phyloP scores from a whole-genome alignment of 306 rosid species.

The Trifolium subterraneum region DNA sequence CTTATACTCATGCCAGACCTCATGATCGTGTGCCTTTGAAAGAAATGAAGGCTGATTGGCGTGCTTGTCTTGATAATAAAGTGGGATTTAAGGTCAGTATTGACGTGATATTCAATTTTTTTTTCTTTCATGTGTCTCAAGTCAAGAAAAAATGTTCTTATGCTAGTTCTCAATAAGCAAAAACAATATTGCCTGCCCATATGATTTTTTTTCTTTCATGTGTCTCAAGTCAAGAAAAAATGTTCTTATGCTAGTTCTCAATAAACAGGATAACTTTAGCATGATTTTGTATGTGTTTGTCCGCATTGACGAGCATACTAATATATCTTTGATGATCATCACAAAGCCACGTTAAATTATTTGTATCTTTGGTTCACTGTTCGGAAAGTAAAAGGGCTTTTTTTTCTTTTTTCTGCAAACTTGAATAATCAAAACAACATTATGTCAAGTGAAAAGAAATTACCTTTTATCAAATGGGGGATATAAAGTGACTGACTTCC shows the following conservation, averaged over 20 bases:
- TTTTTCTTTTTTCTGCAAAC: constrained; percentile 25
- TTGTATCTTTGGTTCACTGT: constrained; percentile 19
- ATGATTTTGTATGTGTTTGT: constrained; percentile 21
- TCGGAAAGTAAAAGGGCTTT: neutral
- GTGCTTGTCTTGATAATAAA: constrained; percentile 88
- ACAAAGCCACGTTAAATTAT: neutral
- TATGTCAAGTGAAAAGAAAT: constrained; percentile 1
- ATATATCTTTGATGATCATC: constrained; percentile 24
- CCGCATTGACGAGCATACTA: neutral
- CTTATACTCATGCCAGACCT: constrained; percentile 60
- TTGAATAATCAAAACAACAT: constrained; percentile 18
- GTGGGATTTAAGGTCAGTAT: constrained; percentile 95
- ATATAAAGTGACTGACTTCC: constrained; percentile 20
- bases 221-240: constrained; percentile 12
- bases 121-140: constrained; percentile 1
- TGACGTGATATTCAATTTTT: constrained; percentile 10
- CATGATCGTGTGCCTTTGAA: constrained; percentile 90
- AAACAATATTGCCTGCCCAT: constrained; percentile 6
- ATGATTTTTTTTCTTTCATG: constrained; percentile 1
- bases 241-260: constrained; percentile 30
- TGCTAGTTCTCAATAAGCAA: constrained; percentile 20
- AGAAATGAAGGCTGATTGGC: constrained; percentile 96
- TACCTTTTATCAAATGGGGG: neutral
- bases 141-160: constrained; percentile 21
- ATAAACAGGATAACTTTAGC: neutral